Evolutionary conservation across 164 flowering plant genomes (phyloP).

Genomic region (Annona cherimola): DNA sequence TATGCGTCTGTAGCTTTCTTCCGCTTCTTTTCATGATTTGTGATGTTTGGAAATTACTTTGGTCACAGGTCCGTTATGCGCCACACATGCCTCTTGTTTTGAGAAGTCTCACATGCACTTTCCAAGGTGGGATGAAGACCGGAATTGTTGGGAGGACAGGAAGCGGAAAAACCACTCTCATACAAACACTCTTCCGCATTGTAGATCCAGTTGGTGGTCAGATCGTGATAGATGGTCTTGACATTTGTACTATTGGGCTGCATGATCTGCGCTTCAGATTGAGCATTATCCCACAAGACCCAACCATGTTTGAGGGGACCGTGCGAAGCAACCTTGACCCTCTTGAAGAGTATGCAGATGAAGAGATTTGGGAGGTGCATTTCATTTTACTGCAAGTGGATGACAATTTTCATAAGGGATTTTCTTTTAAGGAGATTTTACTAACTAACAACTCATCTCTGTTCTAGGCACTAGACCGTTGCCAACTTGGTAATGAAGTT

Average conservation of each 20-base stretch:
- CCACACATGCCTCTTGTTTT: slow-evolving; percentile 41
- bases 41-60: neutral
- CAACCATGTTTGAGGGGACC: slow-evolving; percentile 46
- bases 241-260: slow-evolving; percentile 36
- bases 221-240: slow-evolving; percentile 31
- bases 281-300: slow-evolving; percentile 46
- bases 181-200: slow-evolving; percentile 36
- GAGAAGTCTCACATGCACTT: slow-evolving; percentile 33
- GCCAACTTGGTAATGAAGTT: slow-evolving; percentile 40
- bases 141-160: slow-evolving; percentile 49
- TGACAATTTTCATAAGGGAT: neutral
- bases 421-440: neutral
- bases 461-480: slow-evolving; percentile 36
- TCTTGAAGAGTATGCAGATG: slow-evolving; percentile 37
- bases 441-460: neutral
- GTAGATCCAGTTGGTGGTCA: slow-evolving; percentile 37
- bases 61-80: slow-evolving; percentile 36
- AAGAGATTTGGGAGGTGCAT: slow-evolving; percentile 43
- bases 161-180: slow-evolving; percentile 43
- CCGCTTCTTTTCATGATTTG: neutral
- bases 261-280: slow-evolving; percentile 41
- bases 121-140: slow-evolving; percentile 32
- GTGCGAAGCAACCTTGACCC: slow-evolving; percentile 38
- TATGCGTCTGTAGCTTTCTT: neutral
- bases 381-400: neutral